Conservation (phyloP, 495 filamentous ascomycete species). For the Rostrohypoxylon terebratum region DNA sequence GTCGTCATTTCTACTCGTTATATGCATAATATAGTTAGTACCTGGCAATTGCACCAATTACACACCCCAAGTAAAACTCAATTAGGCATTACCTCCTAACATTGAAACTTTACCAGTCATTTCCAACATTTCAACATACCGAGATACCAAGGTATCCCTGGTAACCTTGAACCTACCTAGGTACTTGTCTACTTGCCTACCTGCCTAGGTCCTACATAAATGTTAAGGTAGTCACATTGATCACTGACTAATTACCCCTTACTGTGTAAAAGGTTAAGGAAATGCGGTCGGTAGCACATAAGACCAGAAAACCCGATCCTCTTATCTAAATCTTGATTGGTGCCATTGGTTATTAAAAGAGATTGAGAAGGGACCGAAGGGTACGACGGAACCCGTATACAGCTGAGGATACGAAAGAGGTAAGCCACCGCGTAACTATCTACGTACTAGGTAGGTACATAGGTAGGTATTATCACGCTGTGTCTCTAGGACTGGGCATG, state of each 20-base stretch:
- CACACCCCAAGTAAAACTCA: constrained; percentile 2
- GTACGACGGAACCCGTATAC: constrained; percentile 25
- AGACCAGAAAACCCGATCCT: constrained; percentile 9
- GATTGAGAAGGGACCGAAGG: constrained; percentile 34
- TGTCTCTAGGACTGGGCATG: background rate
- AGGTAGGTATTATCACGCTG: background rate
- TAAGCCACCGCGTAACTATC: background rate
- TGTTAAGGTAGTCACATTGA: background rate
- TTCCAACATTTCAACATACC: background rate
- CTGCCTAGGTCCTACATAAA: too few relatives aligned
- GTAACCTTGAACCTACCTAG: too few relatives aligned
- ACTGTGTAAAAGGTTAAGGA: background rate
- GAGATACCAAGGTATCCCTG: background rate
- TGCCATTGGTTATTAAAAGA: constrained; percentile 16
- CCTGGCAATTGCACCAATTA: background rate
- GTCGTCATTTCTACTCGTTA: background rate
- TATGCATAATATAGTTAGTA: background rate
- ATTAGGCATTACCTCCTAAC: background rate
- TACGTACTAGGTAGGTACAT: constrained; percentile 8
- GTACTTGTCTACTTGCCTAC: too few relatives aligned
- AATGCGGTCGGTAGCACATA: background rate
- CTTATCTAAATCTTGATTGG: constrained; percentile 26
- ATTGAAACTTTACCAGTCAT: background rate
- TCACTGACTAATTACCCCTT: background rate
- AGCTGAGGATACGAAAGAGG: constrained; percentile 22